Percentiles rank a stretch among this genome's conserved stretches.
Evolutionary conservation across 768 basidiomycete species (phyloP).

Genomic region (Trametes coccinea): DNA sequence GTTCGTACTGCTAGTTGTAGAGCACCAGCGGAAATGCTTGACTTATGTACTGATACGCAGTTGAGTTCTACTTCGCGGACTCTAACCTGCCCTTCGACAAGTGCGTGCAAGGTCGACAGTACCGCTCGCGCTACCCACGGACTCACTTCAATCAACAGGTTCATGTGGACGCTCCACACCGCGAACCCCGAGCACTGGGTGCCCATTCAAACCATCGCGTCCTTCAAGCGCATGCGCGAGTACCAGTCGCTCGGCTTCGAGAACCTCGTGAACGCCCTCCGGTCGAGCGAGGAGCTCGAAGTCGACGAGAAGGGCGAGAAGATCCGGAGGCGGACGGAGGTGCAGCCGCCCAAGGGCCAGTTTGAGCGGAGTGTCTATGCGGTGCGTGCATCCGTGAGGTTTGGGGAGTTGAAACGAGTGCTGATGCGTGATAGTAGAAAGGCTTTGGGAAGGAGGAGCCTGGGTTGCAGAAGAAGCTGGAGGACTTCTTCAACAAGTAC

Average conservation of each 20-base stretch:
- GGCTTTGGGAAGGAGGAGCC: slow-evolving; percentile 71
- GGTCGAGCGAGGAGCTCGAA: slow-evolving; percentile 57
- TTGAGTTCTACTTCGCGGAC: slow-evolving; percentile 96
- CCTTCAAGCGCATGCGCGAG: slow-evolving; percentile 94
- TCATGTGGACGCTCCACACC: slow-evolving; percentile 92
- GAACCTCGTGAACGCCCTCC: slow-evolving; percentile 73
- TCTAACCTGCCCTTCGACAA: slow-evolving; percentile 93
- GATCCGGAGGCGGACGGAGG: slow-evolving; percentile 72
- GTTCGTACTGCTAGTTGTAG: slow-evolving; percentile 35
- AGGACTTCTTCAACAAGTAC: slow-evolving; percentile 77
- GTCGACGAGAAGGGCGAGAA: slow-evolving; percentile 73
- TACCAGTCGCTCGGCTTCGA: slow-evolving; percentile 57
- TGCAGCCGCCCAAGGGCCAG: slow-evolving; percentile 74
- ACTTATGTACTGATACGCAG: slow-evolving; percentile 39
- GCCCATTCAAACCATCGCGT: slow-evolving; percentile 79
- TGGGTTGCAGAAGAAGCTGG: slow-evolving; percentile 71
- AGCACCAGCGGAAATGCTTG: background rate
- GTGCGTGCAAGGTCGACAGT: slow-evolving; percentile 35
- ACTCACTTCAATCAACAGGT: slow-evolving; percentile 46
- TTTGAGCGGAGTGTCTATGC: slow-evolving; percentile 88
- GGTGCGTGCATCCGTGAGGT: slow-evolving; percentile 48
- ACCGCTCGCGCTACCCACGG: background rate
- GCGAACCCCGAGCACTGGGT: slow-evolving; percentile 88
- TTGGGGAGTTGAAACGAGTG: background rate
- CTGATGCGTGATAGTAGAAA: slow-evolving; percentile 55